Evolutionary conservation across 257 asterid genomes (phyloP).

Genomic region (Apocynum venetum): DNA sequence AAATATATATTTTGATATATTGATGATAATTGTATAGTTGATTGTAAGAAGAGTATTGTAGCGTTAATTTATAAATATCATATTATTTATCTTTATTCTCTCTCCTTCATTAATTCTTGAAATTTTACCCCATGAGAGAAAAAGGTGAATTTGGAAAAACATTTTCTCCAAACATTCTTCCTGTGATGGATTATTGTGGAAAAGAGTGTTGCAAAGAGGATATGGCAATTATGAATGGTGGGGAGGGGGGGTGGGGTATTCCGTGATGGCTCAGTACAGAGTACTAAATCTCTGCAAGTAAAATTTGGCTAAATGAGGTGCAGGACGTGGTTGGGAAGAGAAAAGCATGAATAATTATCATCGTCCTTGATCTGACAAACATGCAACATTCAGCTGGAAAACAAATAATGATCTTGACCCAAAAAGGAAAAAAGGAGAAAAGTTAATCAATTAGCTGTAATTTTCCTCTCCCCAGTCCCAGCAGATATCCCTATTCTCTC

Average conservation of each 20-base stretch:
- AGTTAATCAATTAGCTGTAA: not conserved
- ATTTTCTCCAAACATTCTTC: not conserved
- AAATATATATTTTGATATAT: not conserved
- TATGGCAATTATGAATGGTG: not conserved
- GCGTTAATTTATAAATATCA: too few relatives aligned
- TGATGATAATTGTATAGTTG: too few relatives aligned
- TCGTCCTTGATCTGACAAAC: slow-evolving; percentile 11
- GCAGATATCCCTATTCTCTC: not conserved
- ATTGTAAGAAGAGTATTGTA: too few relatives aligned
- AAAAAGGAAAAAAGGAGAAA: not conserved
- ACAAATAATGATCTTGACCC: slow-evolving; percentile 8
- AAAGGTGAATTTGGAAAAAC: too few relatives aligned
- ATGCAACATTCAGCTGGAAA: slow-evolving; percentile 4
- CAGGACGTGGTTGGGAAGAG: not conserved
- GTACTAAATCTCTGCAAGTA: not conserved
- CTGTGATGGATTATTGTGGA: not conserved
- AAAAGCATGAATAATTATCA: not conserved
- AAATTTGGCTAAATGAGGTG: too few relatives aligned
- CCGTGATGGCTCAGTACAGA: not conserved
- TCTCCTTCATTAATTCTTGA: not conserved
- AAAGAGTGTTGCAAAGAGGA: not conserved
- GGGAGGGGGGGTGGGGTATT: not conserved
- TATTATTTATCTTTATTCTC: too few relatives aligned
- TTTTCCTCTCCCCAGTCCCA: not conserved
- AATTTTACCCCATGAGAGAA: not conserved